Evolutionary conservation across 2,329 filamentous ascomycete species (phyloP).

Genomic region (Aspergillus sp.): DNA sequence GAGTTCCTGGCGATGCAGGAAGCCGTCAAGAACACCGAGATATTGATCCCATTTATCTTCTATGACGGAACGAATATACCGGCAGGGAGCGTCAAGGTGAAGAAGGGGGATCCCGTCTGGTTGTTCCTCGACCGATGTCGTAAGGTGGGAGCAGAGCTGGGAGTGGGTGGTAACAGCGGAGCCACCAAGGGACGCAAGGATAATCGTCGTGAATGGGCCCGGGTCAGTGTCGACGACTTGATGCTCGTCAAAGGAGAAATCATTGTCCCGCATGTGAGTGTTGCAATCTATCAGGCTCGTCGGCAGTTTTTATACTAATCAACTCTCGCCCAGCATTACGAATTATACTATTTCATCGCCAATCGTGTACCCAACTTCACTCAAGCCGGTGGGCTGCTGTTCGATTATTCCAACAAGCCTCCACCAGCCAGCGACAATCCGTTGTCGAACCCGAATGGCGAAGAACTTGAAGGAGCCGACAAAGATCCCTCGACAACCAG

Average conservation of each 20-base stretch:
- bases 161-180: constrained; percentile 63
- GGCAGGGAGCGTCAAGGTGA: constrained; percentile 78
- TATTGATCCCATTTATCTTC: constrained; percentile 92
- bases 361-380: constrained; percentile 65
- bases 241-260: constrained; percentile 88
- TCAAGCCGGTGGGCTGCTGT: constrained; percentile 73
- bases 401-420: constrained; percentile 65
- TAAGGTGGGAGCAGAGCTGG: constrained; percentile 82
- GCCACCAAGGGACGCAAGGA: constrained; percentile 51
- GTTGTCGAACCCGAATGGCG: constrained; percentile 50
- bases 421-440: constrained; percentile 38
- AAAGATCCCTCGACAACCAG: constrained; percentile 84
- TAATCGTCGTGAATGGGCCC: constrained; percentile 79
- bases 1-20: constrained; percentile 84
- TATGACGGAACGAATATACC: constrained; percentile 92
- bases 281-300: neutral
- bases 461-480: constrained; percentile 68
- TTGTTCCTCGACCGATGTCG: constrained; percentile 87
- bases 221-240: constrained; percentile 91
- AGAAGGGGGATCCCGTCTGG: constrained; percentile 93
- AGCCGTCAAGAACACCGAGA: constrained; percentile 82
- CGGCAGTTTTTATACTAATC: constrained; percentile 5
- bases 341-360: constrained; percentile 95
- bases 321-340: constrained; percentile 70
- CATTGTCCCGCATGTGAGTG: constrained; percentile 87